A percentile compares a stretch with the other conserved stretches of the same genome.
Conservation (phyloP, 176 grass and related monocot genomes). For the Oryza coarctata region DNA sequence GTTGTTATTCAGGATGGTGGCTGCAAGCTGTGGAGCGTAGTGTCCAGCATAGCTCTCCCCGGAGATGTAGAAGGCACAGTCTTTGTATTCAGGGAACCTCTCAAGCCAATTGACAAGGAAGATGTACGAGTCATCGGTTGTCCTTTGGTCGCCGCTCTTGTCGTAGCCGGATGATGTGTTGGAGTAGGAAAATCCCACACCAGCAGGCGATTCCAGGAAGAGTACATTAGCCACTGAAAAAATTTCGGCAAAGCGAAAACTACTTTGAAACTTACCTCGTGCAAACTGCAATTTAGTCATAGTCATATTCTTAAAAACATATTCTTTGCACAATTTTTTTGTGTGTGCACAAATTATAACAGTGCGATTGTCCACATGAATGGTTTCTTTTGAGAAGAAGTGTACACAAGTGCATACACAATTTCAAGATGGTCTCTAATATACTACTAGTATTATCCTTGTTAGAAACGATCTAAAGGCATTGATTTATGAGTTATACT, state of each 20-base stretch:
- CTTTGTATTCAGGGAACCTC: slow-evolving; percentile 43
- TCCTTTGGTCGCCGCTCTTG: slow-evolving; percentile 27
- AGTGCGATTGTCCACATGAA: not conserved
- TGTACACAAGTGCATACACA: too few relatives aligned
- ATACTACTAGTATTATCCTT: too few relatives aligned
- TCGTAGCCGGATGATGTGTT: slow-evolving; percentile 29
- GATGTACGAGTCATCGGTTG: not conserved
- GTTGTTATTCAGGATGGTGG: slow-evolving; percentile 27
- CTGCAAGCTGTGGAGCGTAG: slow-evolving; percentile 40
- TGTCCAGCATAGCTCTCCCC: slow-evolving; percentile 53
- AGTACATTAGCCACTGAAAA: slow-evolving; percentile 47
- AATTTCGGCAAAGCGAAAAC: not conserved
- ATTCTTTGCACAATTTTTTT: not conserved
- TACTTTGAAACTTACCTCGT: not conserved
- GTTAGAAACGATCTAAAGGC: too few relatives aligned
- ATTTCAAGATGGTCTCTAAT: too few relatives aligned
- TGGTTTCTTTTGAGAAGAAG: not conserved
- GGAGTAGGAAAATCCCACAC: slow-evolving; percentile 49
- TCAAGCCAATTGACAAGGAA: slow-evolving; percentile 49
- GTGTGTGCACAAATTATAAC: not conserved
- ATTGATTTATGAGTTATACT: too few relatives aligned
- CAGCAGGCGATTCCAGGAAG: slow-evolving; percentile 47
- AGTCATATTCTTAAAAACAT: too few relatives aligned
- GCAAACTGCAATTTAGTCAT: too few relatives aligned
- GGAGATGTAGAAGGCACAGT: slow-evolving; percentile 38